Evolutionary conservation across 169 alveolate genomes (phyloP).

Genomic region (Hepatocystis sp.): DNA sequence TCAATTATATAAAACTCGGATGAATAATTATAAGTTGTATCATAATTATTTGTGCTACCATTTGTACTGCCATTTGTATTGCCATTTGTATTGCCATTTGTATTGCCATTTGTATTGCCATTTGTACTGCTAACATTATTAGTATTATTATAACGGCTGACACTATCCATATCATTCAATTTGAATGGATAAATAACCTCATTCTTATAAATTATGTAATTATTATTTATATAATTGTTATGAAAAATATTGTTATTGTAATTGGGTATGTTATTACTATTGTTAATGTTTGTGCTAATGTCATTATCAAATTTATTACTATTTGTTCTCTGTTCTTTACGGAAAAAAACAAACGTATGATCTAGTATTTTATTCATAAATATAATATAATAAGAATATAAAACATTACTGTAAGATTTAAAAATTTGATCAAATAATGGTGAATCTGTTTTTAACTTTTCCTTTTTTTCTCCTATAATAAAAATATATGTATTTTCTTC

Average conservation of each 20-base stretch:
- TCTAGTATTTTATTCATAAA: constrained; percentile 42
- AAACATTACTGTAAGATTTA: neutral
- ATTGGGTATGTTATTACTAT: too few species aligned
- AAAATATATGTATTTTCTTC: constrained; percentile 44
- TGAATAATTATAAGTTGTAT: too few species aligned
- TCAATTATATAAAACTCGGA: constrained; percentile 54
- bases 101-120: too few species aligned
- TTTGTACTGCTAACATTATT: too few species aligned
- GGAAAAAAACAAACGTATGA: constrained; percentile 53
- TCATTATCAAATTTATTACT: neutral
- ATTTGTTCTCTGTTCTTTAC: neutral
- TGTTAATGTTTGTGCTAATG: constrained; percentile 2
- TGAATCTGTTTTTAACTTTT: constrained; percentile 17
- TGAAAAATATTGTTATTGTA: too few species aligned
- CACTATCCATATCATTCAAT: too few species aligned
- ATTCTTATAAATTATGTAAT: constrained; percentile 53
- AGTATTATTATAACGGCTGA: too few species aligned
- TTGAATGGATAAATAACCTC: constrained; percentile 56
- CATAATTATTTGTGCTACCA: constrained; percentile 4
- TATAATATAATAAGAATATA: constrained; percentile 30
- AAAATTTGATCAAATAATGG: neutral
- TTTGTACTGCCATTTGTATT: too few species aligned
- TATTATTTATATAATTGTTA: too few species aligned
- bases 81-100: too few species aligned
- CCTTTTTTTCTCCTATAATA: constrained; percentile 55